Conservation (phyloP, 805 yeast species). For the Ogataea angusta region DNA sequence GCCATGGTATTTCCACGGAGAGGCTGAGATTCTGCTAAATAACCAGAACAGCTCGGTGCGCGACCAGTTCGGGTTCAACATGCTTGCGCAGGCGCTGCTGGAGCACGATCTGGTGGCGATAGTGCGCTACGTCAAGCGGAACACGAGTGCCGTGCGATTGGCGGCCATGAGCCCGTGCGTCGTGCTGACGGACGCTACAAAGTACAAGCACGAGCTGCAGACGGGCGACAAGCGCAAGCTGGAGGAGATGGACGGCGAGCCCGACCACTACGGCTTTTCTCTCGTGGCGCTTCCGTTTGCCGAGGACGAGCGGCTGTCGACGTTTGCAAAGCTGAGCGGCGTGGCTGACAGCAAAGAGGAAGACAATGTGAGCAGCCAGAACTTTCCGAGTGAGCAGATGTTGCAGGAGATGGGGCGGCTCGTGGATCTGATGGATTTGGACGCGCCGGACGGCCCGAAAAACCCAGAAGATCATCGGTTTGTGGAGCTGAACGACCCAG, state of each 20-base stretch:
- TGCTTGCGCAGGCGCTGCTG: conserved; percentile 51
- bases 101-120: conserved; percentile 49
- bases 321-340: conserved; percentile 39
- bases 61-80: conserved; percentile 42
- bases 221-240: conserved; percentile 22
- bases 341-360: conserved; percentile 30
- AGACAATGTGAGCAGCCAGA: conserved; percentile 12
- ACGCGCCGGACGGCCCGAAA: conserved; percentile 13
- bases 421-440: conserved; percentile 45
- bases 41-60: conserved; percentile 15
- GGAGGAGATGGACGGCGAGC: conserved; percentile 16
- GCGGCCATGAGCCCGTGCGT: conserved; percentile 54
- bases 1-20: conserved; percentile 56
- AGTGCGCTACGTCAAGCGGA: conserved; percentile 59
- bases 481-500: conserved; percentile 23
- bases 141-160: conserved; percentile 43
- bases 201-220: conserved; percentile 11
- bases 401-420: conserved; percentile 41
- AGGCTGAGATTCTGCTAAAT: conserved; percentile 47
- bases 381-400: conserved; percentile 38
- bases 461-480: conserved; percentile 22
- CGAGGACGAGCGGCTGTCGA: conserved; percentile 68
- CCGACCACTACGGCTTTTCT: conserved; percentile 40
- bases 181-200: conserved; percentile 23
- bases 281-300: conserved; percentile 62